phyloP scores from a whole-genome alignment of 805 yeast genomes.

The Huiozyma naganishii region DNA sequence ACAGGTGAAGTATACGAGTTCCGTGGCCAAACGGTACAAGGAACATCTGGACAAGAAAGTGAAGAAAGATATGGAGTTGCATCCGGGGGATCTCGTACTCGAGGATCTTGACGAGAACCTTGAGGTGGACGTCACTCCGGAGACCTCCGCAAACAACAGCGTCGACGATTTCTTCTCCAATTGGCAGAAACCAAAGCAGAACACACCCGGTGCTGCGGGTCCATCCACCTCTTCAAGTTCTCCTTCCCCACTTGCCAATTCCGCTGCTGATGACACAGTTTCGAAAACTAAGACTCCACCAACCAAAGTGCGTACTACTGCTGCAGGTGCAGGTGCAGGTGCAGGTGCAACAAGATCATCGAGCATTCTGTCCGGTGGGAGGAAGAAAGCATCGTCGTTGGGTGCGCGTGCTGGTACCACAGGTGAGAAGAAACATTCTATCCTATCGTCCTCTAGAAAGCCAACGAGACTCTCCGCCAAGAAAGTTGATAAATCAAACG shows the following conservation, averaged over 20 bases:
- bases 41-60: conserved; percentile 66
- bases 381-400: conserved; percentile 17
- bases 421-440: conserved; percentile 32
- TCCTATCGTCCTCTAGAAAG: conserved; percentile 46
- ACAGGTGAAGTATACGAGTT: conserved; percentile 66
- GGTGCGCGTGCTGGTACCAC: conserved; percentile 6
- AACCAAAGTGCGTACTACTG: conserved; percentile 2
- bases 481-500: conserved; percentile 45
- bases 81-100: conserved; percentile 65
- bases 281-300: conserved; percentile 1
- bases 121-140: conserved; percentile 15
- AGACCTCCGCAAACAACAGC: conserved; percentile 32
- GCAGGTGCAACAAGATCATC: conserved; percentile 1
- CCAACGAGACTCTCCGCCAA: conserved; percentile 46
- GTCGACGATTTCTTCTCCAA: conserved; percentile 83
- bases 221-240: background rate
- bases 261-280: background rate
- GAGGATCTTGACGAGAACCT: conserved; percentile 14
- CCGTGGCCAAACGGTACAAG: conserved; percentile 71
- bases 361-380: conserved; percentile 16
- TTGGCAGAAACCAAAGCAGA: conserved; percentile 66
- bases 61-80: conserved; percentile 50
- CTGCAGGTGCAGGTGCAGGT: background rate
- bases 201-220: background rate
- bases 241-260: background rate